Evolutionary conservation across 2,329 filamentous ascomycete genomes (phyloP), one percentile per base, ranked within the genome.

Genomic region (Paraphaeosphaeria sporulosa): DNA sequence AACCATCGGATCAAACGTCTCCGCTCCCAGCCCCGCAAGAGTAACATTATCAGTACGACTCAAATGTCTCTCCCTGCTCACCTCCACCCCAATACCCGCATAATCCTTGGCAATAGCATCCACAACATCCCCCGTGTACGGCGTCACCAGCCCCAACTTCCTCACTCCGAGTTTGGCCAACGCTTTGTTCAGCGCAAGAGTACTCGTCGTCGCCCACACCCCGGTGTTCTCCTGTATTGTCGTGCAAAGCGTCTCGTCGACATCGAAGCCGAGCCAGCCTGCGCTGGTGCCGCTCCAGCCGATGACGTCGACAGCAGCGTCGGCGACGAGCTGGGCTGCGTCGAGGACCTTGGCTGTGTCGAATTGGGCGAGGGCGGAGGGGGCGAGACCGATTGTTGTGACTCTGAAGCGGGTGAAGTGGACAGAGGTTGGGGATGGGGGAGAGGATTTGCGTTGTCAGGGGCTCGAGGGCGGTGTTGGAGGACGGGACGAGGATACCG

Each of bases 341-440:
- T 59, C 61, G 19, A 71, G 53, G 30, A 76, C 61, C 21, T 65
- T 70, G 21, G 72, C 62, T 4, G 69, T 64, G 21, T 69, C 63
- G 60, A 79, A 78, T 57, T 76, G 70, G 21, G 74, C 66, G 13
- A 77, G 71, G 2, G 74, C 74, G 9, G 60, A 55, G 0, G 69
- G 36, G 8, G 75, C 68, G 27, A 81, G 72, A 19, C 71, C 74
- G 58, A 82, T 79, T 12, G 68, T 75, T 21, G 74, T 79, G 13
- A 82, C 79, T 15, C 70, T 67, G 60, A 82, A 79, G 44, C 80
- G 78, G 12, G 79, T 78, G 70, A 80, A 82, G 68, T 82, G 80
- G 9, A 77, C 79, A 78, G 21, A 81, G 68, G 15, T 68, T 32
- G 2, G 72, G 64, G 17, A 79, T 68, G 17, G 64, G 64, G 17